These are phyloP conservation scores for Umbelopsis isabellina DNA, from an alignment of 192 early-diverging fungal genomes.

Conservation along the genomic window DNA sequence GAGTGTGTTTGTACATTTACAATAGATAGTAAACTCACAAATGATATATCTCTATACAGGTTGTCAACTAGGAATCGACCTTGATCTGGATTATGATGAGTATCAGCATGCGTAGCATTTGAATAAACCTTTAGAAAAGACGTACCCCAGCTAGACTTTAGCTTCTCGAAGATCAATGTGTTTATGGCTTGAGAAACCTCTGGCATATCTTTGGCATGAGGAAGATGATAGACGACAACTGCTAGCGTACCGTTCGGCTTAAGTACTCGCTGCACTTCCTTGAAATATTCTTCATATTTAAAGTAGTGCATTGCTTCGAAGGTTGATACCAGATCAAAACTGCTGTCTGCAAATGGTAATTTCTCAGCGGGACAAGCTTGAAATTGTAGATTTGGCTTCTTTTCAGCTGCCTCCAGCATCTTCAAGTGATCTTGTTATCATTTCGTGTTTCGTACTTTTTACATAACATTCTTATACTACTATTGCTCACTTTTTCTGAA, in stretches of 20 bases:
- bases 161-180: slow-evolving; percentile 30
- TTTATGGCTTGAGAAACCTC: slow-evolving; percentile 31
- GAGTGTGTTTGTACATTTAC: background rate
- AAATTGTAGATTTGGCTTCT: slow-evolving; percentile 43
- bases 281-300: slow-evolving; percentile 49
- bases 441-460: too few species aligned
- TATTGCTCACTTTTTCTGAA: slow-evolving; percentile 3
- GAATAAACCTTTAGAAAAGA: background rate
- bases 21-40: slow-evolving; percentile 2
- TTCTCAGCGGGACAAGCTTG: slow-evolving; percentile 41
- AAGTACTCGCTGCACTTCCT: slow-evolving; percentile 53
- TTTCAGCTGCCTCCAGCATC: slow-evolving; percentile 42
- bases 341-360: slow-evolving; percentile 29
- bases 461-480: background rate
- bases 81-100: background rate
- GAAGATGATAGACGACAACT: slow-evolving; percentile 47
- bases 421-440: background rate
- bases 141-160: slow-evolving; percentile 47
- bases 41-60: slow-evolving; percentile 38
- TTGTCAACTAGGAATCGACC: slow-evolving; percentile 46
- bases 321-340: slow-evolving; percentile 46
- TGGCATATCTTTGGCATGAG: slow-evolving; percentile 38
- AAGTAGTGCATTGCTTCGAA: slow-evolving; percentile 57
- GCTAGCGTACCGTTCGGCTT: slow-evolving; percentile 57
- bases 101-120: background rate